Evolutionary conservation across 208 protist species (phyloP), one percentile per base, ranked within the genome.

Genomic region (Leptomonas pyrrhocoris): DNA sequence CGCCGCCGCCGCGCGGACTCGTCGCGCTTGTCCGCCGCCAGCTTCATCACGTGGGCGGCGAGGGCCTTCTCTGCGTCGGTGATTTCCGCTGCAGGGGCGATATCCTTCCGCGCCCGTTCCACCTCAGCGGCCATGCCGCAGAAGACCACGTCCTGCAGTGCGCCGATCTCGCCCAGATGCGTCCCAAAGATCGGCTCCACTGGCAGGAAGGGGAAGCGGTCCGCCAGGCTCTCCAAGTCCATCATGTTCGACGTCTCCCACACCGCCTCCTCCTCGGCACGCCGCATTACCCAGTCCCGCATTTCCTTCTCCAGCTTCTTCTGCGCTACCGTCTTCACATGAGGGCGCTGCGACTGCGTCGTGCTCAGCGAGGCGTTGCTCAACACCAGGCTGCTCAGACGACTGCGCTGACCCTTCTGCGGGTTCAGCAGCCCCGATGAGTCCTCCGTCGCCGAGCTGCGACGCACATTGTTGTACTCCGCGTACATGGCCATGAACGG

Each of bases 271-370:
- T 87, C 82, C 55, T 86, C 77, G 1, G 76, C 79, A 1, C 78
- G 45, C 16, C 70, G 73, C 30, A 62, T 58, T 30, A 80, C 81
- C 31, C 80, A 61, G 23, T 88, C 79, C 18, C 50, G 53, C 66
- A 90, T 85, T 50, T 65, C 63, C 65, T 81, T 84, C 71, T 90
- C 76, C 51, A 89, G 48, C 61, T 65, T 64, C 68, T 66, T 65
- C 59, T 61, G 68, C 48, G 50, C 19, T 28, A 31, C 48, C 38
- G 58, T 54, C 49, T 74, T 74, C 18, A 53, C 50, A 51, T 74
- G 68, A 34, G 57, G 68, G 19, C 59, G 68, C 28, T 59, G 36
- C 27, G 68, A 60, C 43, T 23, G 55, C 55, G 55, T 46, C 36
- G 55, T 60, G 55, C 55, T 46, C 25, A 5, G 25, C 9, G 28